Evolutionary conservation across 2,329 filamentous ascomycete species (phyloP).

Genomic region (Hypoxylon sp.): DNA sequence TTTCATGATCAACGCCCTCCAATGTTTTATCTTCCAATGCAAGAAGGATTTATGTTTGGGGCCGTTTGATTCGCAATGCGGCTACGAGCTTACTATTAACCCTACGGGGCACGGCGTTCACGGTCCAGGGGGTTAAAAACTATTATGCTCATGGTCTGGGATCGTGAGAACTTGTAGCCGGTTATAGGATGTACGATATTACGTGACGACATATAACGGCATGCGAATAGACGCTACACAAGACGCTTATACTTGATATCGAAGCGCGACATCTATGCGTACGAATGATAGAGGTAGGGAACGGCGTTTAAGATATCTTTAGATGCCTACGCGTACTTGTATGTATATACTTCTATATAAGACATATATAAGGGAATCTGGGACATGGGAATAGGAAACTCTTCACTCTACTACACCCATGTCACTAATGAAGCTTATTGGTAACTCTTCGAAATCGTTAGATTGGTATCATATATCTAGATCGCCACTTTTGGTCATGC

Average conservation of each 20-base stretch:
- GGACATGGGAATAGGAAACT: constrained; percentile 24
- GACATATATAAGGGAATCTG: constrained; percentile 5
- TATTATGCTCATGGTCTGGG: background rate
- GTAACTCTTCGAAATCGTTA: background rate
- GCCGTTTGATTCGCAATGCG: background rate
- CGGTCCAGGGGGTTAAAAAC: background rate
- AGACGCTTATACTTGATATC: constrained; percentile 1
- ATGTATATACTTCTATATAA: constrained; percentile 3
- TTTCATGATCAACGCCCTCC: no score
- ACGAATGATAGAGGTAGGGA: no score
- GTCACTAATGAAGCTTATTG: no score
- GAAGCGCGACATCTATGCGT: background rate
- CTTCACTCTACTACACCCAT: constrained; percentile 20
- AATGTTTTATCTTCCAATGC: no score
- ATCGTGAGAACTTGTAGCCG: background rate
- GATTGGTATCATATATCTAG: constrained; percentile 21
- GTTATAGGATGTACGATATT: constrained; percentile 18
- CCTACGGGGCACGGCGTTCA: background rate
- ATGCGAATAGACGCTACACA: constrained; percentile 17
- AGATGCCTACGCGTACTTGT: no score
- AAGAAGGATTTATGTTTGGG: no score
- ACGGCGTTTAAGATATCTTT: no score
- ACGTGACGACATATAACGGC: constrained; percentile 9
- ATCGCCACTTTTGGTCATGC: constrained; percentile 1
- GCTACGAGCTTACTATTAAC: background rate